Evolutionary conservation across 305 asterid genomes (phyloP).

Genomic region (Fraxinus nigra): DNA sequence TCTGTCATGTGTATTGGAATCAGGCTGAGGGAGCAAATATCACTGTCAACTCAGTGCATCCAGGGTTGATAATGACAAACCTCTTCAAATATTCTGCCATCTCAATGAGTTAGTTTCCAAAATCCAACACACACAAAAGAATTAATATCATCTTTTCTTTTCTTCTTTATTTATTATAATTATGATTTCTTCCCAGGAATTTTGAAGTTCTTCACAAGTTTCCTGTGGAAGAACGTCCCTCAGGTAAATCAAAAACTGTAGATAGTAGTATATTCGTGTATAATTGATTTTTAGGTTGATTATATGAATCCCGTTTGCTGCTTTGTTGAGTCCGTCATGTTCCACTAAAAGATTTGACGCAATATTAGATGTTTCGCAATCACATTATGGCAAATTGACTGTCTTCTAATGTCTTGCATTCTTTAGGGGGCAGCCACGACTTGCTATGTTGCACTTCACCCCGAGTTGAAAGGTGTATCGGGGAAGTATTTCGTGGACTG

Average conservation of each 20-base stretch:
- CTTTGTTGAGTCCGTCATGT: neutral
- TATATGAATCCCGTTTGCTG: neutral
- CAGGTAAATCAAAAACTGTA: slow-evolving; percentile 45
- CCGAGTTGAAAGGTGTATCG: slow-evolving; percentile 55
- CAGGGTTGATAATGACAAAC: slow-evolving; percentile 49
- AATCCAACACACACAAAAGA: neutral
- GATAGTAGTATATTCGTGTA: neutral
- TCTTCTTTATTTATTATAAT: neutral
- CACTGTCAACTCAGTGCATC: neutral
- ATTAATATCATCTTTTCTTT: neutral
- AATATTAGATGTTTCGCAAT: neutral
- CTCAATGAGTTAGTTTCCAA: slow-evolving; percentile 43
- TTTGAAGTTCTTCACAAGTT: slow-evolving; percentile 43
- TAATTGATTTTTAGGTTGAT: neutral
- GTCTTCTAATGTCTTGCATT: neutral
- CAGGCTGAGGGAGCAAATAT: neutral
- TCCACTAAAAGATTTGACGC: neutral
- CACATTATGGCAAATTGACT: neutral
- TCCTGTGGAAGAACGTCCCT: slow-evolving; percentile 80
- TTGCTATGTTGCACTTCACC: slow-evolving; percentile 80
- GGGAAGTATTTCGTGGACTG: slow-evolving; percentile 79
- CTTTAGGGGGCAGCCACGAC: slow-evolving; percentile 90
- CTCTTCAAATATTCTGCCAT: slow-evolving; percentile 56
- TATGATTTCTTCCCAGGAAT: slow-evolving; percentile 39
- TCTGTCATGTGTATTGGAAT: neutral